Conservation (phyloP, 257 asterid species). For the Cordia subcordata region DNA sequence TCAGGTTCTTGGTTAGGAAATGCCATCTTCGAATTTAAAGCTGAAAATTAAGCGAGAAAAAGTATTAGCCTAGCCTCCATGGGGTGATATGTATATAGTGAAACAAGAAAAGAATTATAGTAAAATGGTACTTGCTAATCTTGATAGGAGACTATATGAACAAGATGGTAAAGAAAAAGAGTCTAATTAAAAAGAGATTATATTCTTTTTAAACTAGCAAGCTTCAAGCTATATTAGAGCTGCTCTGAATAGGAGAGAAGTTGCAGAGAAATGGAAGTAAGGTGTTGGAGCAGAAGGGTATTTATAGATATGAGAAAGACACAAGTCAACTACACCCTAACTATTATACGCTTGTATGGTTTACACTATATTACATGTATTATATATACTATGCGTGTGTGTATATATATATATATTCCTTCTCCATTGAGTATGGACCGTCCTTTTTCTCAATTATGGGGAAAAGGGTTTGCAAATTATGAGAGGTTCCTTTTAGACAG, state of each 20-base stretch:
- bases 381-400: slow-evolving; percentile 11
- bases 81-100: neutral
- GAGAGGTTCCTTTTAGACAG: slow-evolving; percentile 36
- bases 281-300: slow-evolving; percentile 32
- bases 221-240: neutral
- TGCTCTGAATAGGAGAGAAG: slow-evolving; percentile 36
- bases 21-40: slow-evolving; percentile 47
- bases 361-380: neutral
- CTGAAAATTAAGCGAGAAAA: slow-evolving; percentile 42
- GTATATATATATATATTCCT: slow-evolving; percentile 33
- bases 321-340: slow-evolving; percentile 30
- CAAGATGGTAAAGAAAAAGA: neutral
- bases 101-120: neutral
- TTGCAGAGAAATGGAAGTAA: slow-evolving; percentile 67
- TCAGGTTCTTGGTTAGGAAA: slow-evolving; percentile 57
- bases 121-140: slow-evolving; percentile 8
- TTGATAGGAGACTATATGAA: slow-evolving; percentile 23
- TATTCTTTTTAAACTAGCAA: neutral
- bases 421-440: slow-evolving; percentile 29
- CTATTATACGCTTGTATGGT: slow-evolving; percentile 14
- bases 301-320: slow-evolving; percentile 47
- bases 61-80: neutral
- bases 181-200: neutral
- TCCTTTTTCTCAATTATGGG: slow-evolving; percentile 51
- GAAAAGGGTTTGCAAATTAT: slow-evolving; percentile 40